Conservation (phyloP, 2,329 filamentous ascomycete species). For the Berkeleyomyces rouxiae region DNA sequence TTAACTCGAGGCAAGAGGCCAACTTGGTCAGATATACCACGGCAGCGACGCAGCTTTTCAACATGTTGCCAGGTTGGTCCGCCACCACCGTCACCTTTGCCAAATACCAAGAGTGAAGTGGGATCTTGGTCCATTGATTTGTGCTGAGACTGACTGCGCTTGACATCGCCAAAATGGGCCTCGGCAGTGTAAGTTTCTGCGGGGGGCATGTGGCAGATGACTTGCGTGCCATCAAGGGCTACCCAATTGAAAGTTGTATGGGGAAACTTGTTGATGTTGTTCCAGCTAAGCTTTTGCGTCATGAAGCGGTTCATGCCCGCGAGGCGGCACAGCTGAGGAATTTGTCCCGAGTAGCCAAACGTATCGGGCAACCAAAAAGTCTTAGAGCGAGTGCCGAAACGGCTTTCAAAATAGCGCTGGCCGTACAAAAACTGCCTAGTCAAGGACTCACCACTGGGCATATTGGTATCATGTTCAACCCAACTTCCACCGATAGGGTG, state of each 20-base stretch:
- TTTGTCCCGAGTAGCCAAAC: conserved; percentile 89
- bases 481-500: conserved; percentile 94
- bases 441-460: conserved; percentile 88
- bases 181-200: conserved; percentile 90
- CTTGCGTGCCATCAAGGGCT: conserved; percentile 82
- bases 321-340: conserved; percentile 82
- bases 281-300: conserved; percentile 98
- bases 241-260: conserved; percentile 99
- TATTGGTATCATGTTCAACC: conserved; percentile 97
- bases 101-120: conserved; percentile 81
- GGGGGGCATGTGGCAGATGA: conserved; percentile 94
- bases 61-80: conserved; percentile 87
- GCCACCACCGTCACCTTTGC: conserved; percentile 90
- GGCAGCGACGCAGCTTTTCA: conserved; percentile 84
- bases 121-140: conserved; percentile 91
- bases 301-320: conserved; percentile 96
- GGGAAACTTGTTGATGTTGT: conserved; percentile 98
- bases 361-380: conserved; percentile 98
- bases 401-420: conserved; percentile 83
- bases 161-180: conserved; percentile 88
- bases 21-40: conserved; percentile 76
- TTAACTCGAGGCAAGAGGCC: conserved; percentile 74
- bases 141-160: conserved; percentile 75
- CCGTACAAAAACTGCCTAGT: conserved; percentile 91
- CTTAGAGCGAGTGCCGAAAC: conserved; percentile 72